These are phyloP conservation scores for Lasiosphaeriaceae sp. DNA, from an alignment of 495 filamentous ascomycete genomes.

Conservation along the genomic window DNA sequence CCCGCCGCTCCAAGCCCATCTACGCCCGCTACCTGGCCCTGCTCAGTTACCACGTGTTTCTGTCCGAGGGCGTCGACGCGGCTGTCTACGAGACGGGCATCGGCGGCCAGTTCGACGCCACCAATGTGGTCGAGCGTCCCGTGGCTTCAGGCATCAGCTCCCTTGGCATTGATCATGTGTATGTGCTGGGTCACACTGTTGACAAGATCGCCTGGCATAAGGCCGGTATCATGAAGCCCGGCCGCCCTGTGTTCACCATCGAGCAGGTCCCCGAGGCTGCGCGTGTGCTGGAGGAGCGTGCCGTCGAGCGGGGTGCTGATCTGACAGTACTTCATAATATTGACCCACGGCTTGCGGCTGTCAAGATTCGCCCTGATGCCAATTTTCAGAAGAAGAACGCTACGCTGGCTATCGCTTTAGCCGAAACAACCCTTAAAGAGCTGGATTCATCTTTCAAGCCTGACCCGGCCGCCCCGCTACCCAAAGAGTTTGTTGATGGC, in stretches of 20 bases:
- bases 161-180: slow-evolving; percentile 85
- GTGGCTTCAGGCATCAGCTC: slow-evolving; percentile 73
- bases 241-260: slow-evolving; percentile 66
- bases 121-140: slow-evolving; percentile 79
- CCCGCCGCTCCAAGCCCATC: slow-evolving; percentile 58
- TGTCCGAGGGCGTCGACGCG: slow-evolving; percentile 73
- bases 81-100: slow-evolving; percentile 92
- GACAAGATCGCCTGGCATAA: slow-evolving; percentile 98
- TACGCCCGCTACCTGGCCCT: slow-evolving; percentile 91
- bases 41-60: slow-evolving; percentile 83
- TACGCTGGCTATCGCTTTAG: slow-evolving; percentile 72
- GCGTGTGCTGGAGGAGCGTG: slow-evolving; percentile 66
- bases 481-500: slow-evolving; percentile 66
- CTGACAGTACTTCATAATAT: slow-evolving; percentile 54
- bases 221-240: slow-evolving; percentile 81
- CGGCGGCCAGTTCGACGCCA: slow-evolving; percentile 89
- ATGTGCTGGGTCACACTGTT: slow-evolving; percentile 74
- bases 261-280: slow-evolving; percentile 64
- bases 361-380: slow-evolving; percentile 73
- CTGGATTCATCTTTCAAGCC: slow-evolving; percentile 23
- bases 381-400: slow-evolving; percentile 87
- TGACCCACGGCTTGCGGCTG: slow-evolving; percentile 58
- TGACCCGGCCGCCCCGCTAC: slow-evolving; percentile 42
- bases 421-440: slow-evolving; percentile 53
- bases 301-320: slow-evolving; percentile 58